phyloP scores from a whole-genome alignment of 176 grass and related monocot species.

The Carex kokanica region DNA sequence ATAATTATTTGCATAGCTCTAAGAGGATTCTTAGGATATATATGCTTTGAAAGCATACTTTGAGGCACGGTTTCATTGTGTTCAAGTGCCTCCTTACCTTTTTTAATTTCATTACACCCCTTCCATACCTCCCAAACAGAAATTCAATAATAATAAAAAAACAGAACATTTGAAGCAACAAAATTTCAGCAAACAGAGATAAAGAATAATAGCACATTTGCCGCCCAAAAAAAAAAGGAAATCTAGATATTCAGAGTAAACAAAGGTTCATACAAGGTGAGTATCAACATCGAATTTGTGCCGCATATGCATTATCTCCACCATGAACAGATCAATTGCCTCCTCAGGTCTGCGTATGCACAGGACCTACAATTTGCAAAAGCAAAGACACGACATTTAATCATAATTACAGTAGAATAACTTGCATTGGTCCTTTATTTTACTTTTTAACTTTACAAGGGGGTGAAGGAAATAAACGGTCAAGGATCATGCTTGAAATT shows the following conservation, averaged over 20 bases:
- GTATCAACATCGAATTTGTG: constrained; percentile 98
- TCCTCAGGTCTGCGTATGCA: constrained; percentile 70
- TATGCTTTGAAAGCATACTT: neutral
- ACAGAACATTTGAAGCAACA: neutral
- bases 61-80: neutral
- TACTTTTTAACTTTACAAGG: neutral
- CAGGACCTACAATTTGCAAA: constrained; percentile 49
- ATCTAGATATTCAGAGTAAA: constrained; percentile 12
- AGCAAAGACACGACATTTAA: neutral
- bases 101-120: neutral
- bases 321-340: constrained; percentile 97
- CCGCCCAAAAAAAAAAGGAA: constrained; percentile 1
- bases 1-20: neutral
- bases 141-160: neutral
- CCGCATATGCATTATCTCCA: constrained; percentile 99
- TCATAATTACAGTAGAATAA: neutral
- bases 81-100: neutral
- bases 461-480: neutral
- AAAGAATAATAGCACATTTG: neutral
- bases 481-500: neutral
- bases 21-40: neutral
- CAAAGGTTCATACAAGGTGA: constrained; percentile 49
- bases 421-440: neutral
- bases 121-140: neutral
- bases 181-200: constrained; percentile 2